Percentiles rank a stretch among this genome's conserved stretches.
These are phyloP conservation scores for Lactifluus subvellereus DNA, from an alignment of 768 basidiomycete species.

Conservation along the genomic window DNA sequence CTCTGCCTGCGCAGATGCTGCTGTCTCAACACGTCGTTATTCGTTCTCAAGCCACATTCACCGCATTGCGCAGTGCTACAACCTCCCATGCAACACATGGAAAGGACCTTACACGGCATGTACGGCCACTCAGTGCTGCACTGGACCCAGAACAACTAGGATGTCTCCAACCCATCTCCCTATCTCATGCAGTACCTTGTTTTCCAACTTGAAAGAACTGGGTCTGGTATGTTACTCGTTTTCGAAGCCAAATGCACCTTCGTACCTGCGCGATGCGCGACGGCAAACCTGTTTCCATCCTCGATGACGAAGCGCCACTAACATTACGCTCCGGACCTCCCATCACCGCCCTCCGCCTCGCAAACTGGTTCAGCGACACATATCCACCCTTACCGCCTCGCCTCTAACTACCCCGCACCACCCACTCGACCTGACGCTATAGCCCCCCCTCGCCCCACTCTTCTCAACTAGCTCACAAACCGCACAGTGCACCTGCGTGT, in stretches of 20 bases:
- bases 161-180: slow-evolving; percentile 48
- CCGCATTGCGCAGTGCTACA: slow-evolving; percentile 49
- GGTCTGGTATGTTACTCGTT: slow-evolving; percentile 55
- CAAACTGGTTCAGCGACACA: slow-evolving; percentile 66
- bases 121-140: slow-evolving; percentile 50
- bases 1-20: slow-evolving; percentile 54
- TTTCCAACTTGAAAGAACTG: slow-evolving; percentile 54
- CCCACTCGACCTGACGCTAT: slow-evolving; percentile 44
- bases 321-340: slow-evolving; percentile 50
- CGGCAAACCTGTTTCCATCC: slow-evolving; percentile 20
- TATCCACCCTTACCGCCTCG: slow-evolving; percentile 26
- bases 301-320: slow-evolving; percentile 40
- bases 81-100: slow-evolving; percentile 44
- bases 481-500: slow-evolving; percentile 32
- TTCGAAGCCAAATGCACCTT: slow-evolving; percentile 35
- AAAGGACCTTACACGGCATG: slow-evolving; percentile 40
- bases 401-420: slow-evolving; percentile 22
- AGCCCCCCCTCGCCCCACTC: slow-evolving; percentile 53
- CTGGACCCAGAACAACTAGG: slow-evolving; percentile 66
- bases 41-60: slow-evolving; percentile 46
- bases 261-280: slow-evolving; percentile 21
- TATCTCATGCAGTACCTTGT: slow-evolving; percentile 54
- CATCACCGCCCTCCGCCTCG: slow-evolving; percentile 48
- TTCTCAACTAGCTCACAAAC: slow-evolving; percentile 62
- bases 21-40: slow-evolving; percentile 56